Evolutionary conservation across 2,329 filamentous ascomycete genomes (phyloP).

Genomic region (Calonectria multiphialidica): DNA sequence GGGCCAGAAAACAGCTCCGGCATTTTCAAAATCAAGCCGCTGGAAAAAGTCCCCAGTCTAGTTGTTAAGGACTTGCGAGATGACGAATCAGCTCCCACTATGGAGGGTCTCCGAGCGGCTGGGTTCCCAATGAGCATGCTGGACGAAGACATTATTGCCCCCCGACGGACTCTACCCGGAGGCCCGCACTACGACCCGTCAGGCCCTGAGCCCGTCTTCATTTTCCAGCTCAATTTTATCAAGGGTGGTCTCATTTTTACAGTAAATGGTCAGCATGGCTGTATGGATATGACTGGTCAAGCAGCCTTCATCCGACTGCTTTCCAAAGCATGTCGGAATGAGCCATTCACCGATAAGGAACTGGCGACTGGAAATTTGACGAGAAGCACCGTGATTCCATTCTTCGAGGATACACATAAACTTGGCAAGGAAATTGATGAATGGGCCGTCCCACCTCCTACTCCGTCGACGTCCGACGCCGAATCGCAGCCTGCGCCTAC

Average conservation of each 20-base stretch:
- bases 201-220: conserved; percentile 53
- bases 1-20: conserved; percentile 46
- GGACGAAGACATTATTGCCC: conserved; percentile 57
- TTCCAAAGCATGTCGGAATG: conserved; percentile 59
- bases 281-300: conserved; percentile 65
- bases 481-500: conserved; percentile 5
- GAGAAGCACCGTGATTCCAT: conserved; percentile 51
- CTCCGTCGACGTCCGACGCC: conserved; percentile 6
- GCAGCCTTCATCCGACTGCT: conserved; percentile 60
- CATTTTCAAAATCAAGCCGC: conserved; percentile 53
- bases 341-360: conserved; percentile 60
- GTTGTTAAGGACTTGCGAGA: conserved; percentile 57
- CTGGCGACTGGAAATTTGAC: conserved; percentile 55
- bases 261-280: conserved; percentile 60
- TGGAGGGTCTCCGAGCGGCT: conserved; percentile 51
- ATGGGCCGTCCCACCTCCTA: conserved; percentile 45
- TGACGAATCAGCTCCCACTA: conserved; percentile 49
- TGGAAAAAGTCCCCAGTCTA: conserved; percentile 48
- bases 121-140: conserved; percentile 62
- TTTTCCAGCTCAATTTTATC: conserved; percentile 63
- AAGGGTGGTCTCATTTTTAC: conserved; percentile 62
- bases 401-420: conserved; percentile 52
- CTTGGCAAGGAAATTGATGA: conserved; percentile 50
- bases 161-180: conserved; percentile 53
- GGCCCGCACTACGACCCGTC: conserved; percentile 37